phyloP scores from a whole-genome alignment of 345 rosid species.

The Laguncularia racemosa region DNA sequence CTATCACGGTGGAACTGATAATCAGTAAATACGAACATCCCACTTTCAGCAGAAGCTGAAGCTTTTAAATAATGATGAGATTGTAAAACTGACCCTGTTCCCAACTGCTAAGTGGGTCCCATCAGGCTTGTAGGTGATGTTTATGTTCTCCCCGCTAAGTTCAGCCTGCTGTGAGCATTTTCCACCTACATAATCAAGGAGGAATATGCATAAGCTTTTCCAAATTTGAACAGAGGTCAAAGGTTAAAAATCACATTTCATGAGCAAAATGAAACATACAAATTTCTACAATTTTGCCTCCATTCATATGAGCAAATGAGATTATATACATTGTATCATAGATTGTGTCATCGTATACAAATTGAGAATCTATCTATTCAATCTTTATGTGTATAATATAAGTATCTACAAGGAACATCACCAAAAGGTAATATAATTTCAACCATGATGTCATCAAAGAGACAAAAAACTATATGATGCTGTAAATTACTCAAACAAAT shows the following conservation, averaged over 20 bases:
- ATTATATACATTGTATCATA: too few relatives aligned
- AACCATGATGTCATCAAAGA: too few relatives aligned
- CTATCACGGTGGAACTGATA: neutral
- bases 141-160: conserved; percentile 96
- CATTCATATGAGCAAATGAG: too few relatives aligned
- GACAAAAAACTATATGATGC: too few relatives aligned
- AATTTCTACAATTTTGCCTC: too few relatives aligned
- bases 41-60: too few relatives aligned
- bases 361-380: too few relatives aligned
- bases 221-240: neutral
- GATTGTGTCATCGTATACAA: too few relatives aligned
- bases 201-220: neutral
- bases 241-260: too few relatives aligned
- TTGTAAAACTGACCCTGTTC: conserved; percentile 64
- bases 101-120: conserved; percentile 94
- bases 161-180: conserved; percentile 94
- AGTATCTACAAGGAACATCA: neutral
- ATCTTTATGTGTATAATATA: neutral
- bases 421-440: too few relatives aligned
- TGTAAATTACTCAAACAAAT: too few relatives aligned
- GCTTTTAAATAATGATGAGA: conserved; percentile 8
- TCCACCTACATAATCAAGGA: conserved; percentile 48
- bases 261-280: too few relatives aligned
- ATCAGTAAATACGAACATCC: neutral
- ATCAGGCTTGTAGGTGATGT: conserved; percentile 92